Conservation (phyloP, 2,329 filamentous ascomycete species). For the Dothiorella sarmentorum region DNA sequence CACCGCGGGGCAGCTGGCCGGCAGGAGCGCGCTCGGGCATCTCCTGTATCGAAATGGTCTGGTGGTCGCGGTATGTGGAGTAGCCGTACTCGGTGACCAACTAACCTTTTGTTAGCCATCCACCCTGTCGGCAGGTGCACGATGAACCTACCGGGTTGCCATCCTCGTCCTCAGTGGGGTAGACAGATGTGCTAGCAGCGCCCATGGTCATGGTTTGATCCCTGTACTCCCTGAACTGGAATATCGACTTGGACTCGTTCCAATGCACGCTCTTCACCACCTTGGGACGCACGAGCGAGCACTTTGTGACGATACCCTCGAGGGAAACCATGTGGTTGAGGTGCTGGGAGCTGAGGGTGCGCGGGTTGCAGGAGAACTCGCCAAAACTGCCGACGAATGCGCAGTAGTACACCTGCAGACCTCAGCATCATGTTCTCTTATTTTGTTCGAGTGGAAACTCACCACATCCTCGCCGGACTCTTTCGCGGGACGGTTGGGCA, state of each 20-base stretch:
- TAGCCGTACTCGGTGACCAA: constrained; percentile 94
- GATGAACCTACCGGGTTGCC: constrained; percentile 65
- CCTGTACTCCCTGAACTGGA: constrained; percentile 84
- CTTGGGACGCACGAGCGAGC: constrained; percentile 91
- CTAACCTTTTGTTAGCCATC: constrained; percentile 28
- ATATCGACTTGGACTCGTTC: constrained; percentile 80
- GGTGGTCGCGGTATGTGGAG: constrained; percentile 92
- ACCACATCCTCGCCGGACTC: constrained; percentile 74
- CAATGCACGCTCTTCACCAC: constrained; percentile 98
- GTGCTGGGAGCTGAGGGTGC: constrained; percentile 82
- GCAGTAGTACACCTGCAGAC: constrained; percentile 70
- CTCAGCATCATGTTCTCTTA: background rate
- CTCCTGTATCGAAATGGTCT: constrained; percentile 97
- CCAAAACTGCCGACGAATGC: constrained; percentile 97
- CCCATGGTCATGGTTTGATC: constrained; percentile 96
- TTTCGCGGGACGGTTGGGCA: constrained; percentile 70
- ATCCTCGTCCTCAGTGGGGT: constrained; percentile 89
- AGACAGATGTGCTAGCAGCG: constrained; percentile 83
- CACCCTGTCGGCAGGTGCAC: background rate
- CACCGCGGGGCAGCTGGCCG: constrained; percentile 88
- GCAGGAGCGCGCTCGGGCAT: constrained; percentile 97
- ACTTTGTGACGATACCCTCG: constrained; percentile 95
- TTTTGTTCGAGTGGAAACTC: constrained; percentile 21
- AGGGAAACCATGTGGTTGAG: constrained; percentile 96
- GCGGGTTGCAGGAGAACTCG: constrained; percentile 88